Evolutionary conservation across 352 stramenopile genomes (phyloP), one percentile per base, ranked within the genome.

Genomic region (Phytopythium cucurbitacearum): DNA sequence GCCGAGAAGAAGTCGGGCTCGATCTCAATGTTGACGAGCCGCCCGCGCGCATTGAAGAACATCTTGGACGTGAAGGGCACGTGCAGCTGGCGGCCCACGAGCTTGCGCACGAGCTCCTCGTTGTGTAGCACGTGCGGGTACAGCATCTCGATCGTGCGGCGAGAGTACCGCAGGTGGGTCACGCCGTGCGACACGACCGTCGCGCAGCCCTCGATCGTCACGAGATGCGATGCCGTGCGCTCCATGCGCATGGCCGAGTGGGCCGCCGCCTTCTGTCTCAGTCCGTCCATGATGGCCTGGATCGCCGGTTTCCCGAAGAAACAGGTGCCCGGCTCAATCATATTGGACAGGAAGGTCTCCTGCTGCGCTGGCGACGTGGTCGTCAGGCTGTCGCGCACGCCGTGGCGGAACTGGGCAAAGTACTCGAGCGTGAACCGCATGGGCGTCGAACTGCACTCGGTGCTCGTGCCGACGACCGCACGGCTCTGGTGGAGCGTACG

Each of bases 121-220:
- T 85, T 40, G 49, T 47, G 44, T 7, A 65, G n/a, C 5, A 62
- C 53, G 36, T 81, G 60, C 9, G 74, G 74, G 44, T 74, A 88
- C 16, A 88, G 48, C 12, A 53, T 64, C 48, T 82, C 57, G 39
- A 86, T 69, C 4, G 72, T 83, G 9, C 56, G 57, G 21, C 66
- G 67, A 3, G 67, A 69, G 51, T 84, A 83, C 1, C 65, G 68
- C 51, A 80, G 43, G 38, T 80, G 60, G 48, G 86, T 42, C 12
- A 60, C 56, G 6, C 73, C 77, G 7, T 59, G 36, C 3, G 69
- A 62, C 0, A 65, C 35, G 7, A 78, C 59, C 32, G 71, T 69
- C 3, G 71, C 53, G 36, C 57, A 64, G 16, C 54, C 47, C 33
- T 72, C 67, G 4, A 40, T 61, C 21, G 46, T 40, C 52, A 80